Percentiles rank a stretch among this genome's conserved stretches.
These are phyloP conservation scores for Emericellopsis atlantica DNA, from an alignment of 2,329 filamentous ascomycete species.

Conservation along the genomic window DNA sequence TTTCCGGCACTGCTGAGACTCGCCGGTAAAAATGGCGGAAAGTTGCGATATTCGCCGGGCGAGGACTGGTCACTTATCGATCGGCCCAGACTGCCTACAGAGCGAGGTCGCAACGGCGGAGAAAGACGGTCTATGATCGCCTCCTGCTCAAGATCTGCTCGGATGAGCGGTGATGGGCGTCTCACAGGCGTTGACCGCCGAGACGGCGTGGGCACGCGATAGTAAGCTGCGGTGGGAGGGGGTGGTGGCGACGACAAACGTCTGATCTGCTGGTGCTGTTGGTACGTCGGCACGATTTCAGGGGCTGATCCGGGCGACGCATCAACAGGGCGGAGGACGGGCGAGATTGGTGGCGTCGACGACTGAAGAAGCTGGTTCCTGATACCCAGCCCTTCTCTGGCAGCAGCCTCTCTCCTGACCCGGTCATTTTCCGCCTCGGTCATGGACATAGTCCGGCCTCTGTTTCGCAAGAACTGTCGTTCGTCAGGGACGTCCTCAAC, in stretches of 20 bases:
- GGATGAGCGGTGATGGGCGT: slow-evolving; percentile 18
- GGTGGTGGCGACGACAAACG: slow-evolving; percentile 3
- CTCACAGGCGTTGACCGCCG: slow-evolving; percentile 15
- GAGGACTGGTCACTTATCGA: slow-evolving; percentile 22
- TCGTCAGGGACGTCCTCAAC: slow-evolving; percentile 17
- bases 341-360: slow-evolving; percentile 14
- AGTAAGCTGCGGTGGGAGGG: slow-evolving; percentile 4
- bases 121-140: slow-evolving; percentile 23
- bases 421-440: slow-evolving; percentile 6
- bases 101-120: slow-evolving; percentile 16
- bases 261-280: slow-evolving; percentile 1
- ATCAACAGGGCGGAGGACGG: slow-evolving; percentile 16
- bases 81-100: slow-evolving; percentile 17
- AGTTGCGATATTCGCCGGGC: slow-evolving; percentile 18
- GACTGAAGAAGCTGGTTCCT: slow-evolving; percentile 8
- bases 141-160: slow-evolving; percentile 22
- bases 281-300: slow-evolving; percentile 2
- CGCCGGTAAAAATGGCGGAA: slow-evolving; percentile 21
- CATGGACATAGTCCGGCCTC: slow-evolving; percentile 13
- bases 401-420: slow-evolving; percentile 4
- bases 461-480: slow-evolving; percentile 12
- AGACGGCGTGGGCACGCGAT: slow-evolving; percentile 12
- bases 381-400: slow-evolving; percentile 20
- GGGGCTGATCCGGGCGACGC: slow-evolving; percentile 14
- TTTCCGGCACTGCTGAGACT: slow-evolving; percentile 17